Evolutionary conservation across 75 land plant species (phyloP).

Genomic region (Chamaecyparis obtusa): DNA sequence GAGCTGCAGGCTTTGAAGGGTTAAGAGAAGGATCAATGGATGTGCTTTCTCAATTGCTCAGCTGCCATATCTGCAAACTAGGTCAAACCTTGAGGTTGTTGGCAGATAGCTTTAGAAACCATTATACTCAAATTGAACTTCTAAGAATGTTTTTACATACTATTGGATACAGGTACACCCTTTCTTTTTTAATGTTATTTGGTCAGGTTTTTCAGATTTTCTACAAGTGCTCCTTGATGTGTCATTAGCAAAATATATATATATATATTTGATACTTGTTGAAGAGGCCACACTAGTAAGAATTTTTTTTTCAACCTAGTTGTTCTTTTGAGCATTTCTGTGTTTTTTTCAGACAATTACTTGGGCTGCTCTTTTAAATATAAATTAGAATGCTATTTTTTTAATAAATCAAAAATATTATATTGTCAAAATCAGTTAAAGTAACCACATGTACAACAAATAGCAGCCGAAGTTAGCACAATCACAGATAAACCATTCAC

Average conservation of each 20-base stretch:
- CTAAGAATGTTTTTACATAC: constrained; percentile 69
- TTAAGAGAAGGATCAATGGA: constrained; percentile 57
- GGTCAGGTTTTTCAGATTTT: background rate
- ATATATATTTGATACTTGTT: too few relatives aligned
- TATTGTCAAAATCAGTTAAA: too few relatives aligned
- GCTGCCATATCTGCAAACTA: constrained; percentile 60
- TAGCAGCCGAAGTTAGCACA: too few relatives aligned
- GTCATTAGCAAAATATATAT: background rate
- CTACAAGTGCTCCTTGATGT: background rate
- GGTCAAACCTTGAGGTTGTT: constrained; percentile 62
- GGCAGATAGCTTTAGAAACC: constrained; percentile 67
- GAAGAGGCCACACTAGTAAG: background rate
- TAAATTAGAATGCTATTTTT: background rate
- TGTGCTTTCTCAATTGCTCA: constrained; percentile 51
- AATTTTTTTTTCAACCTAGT: background rate
- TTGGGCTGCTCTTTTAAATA: background rate
- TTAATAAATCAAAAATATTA: too few relatives aligned
- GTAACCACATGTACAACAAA: too few relatives aligned
- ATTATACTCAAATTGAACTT: constrained; percentile 65
- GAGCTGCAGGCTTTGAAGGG: constrained; percentile 61
- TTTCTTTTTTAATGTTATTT: background rate
- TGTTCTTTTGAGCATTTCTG: background rate
- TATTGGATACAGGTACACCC: constrained; percentile 56
- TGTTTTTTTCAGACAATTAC: background rate
- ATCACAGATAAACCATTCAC: too few relatives aligned